Conservation (phyloP, 352 stramenopile species). For the Globisporangium paroecandrum region DNA sequence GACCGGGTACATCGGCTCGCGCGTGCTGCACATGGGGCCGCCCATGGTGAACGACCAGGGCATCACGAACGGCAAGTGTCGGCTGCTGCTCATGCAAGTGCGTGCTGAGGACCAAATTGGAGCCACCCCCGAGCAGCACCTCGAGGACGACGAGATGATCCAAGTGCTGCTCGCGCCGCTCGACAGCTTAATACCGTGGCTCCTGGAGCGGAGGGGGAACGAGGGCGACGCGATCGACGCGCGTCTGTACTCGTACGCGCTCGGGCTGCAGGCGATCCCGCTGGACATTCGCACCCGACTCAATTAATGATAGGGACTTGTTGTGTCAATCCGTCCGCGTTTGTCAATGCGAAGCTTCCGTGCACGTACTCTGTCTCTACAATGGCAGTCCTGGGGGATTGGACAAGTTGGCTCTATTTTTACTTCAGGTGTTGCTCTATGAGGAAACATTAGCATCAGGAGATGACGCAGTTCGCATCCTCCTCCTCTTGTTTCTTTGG, state of each 20-base stretch:
- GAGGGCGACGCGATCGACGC: conserved; percentile 13
- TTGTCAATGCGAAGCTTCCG: too few species aligned
- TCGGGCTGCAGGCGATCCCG: conserved; percentile 15
- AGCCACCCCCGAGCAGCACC: conserved; percentile 29
- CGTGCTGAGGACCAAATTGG: conserved; percentile 32
- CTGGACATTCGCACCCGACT: not conserved
- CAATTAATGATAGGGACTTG: not conserved
- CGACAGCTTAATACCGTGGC: conserved; percentile 61
- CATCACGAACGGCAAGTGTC: conserved; percentile 71
- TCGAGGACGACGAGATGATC: conserved; percentile 75
- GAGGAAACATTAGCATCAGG: conserved; percentile 6
- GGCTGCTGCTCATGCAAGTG: conserved; percentile 62
- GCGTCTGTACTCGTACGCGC: conserved; percentile 15
- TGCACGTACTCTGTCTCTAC: not conserved
- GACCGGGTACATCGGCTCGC: conserved; percentile 62
- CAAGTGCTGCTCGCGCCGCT: conserved; percentile 56
- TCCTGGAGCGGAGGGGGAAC: conserved; percentile 16
- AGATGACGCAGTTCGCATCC: conserved; percentile 30
- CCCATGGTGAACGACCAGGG: conserved; percentile 82
- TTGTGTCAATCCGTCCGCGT: not conserved
- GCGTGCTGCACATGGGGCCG: conserved; percentile 47
- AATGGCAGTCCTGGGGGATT: not conserved
- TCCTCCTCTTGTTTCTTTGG: conserved; percentile 20
- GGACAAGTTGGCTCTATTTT: not conserved
- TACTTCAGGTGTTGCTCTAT: not conserved